Evolutionary conservation across 73 alveolate genomes (phyloP).

Genomic region (Paramecium biaurelia): DNA sequence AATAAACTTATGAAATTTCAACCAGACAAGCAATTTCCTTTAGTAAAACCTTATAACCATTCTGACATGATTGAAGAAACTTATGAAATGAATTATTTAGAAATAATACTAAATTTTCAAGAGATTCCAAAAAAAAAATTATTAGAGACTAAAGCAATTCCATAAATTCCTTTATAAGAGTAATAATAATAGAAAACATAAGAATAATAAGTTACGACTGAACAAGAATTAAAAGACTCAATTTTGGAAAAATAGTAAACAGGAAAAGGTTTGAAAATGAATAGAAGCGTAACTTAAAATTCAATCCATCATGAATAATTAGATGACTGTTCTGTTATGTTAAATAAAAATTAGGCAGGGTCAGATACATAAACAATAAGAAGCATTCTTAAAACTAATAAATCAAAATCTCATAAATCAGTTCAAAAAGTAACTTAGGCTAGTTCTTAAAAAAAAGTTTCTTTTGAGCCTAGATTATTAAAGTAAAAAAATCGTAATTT

Average conservation of each 20-base stretch:
- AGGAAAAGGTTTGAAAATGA: background rate
- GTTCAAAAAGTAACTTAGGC: background rate
- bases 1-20: background rate
- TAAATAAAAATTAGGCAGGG: background rate
- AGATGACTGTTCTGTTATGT: background rate
- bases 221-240: background rate
- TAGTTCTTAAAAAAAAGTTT: background rate
- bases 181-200: background rate
- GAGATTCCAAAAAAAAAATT: background rate
- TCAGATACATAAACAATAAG: background rate
- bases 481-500: background rate
- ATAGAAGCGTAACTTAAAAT: background rate
- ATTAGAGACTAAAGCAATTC: background rate
- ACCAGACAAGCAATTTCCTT: background rate
- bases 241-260: background rate
- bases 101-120: background rate
- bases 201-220: background rate
- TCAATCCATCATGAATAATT: background rate
- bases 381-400: background rate
- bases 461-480: background rate
- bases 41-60: background rate
- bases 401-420: background rate
- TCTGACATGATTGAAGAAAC: background rate
- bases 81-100: slow-evolving; percentile 5
- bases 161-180: background rate